phyloP scores from a whole-genome alignment of 495 filamentous ascomycete genomes.

The Melanomma pulvis-pyrius region DNA sequence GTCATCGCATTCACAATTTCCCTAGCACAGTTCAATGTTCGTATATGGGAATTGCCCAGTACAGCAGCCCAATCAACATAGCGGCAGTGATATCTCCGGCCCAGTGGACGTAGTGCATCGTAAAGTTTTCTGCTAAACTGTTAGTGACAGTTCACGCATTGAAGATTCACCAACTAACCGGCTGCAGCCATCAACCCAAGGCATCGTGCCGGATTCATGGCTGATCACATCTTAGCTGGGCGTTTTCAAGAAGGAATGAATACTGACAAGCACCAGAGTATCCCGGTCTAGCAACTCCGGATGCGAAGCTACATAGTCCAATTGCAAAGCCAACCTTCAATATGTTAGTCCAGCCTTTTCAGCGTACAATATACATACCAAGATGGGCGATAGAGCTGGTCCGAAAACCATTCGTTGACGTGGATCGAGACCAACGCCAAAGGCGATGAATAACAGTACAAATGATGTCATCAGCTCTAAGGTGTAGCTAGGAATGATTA shows the following conservation, averaged over 20 bases:
- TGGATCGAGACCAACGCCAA: slow-evolving; percentile 62
- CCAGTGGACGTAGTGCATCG: slow-evolving; percentile 36
- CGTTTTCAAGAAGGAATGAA: background rate
- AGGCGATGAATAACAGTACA: slow-evolving; percentile 44
- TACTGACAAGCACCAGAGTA: slow-evolving; percentile 49
- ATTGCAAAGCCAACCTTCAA: slow-evolving; percentile 53
- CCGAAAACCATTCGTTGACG: slow-evolving; percentile 57
- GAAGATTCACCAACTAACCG: background rate
- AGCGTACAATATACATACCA: slow-evolving; percentile 30
- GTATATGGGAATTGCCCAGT: slow-evolving; percentile 34
- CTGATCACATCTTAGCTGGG: slow-evolving; percentile 6
- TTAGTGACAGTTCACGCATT: background rate
- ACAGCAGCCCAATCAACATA: slow-evolving; percentile 28
- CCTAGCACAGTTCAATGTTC: slow-evolving; percentile 12
- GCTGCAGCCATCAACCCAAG: slow-evolving; percentile 33
- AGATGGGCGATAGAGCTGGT: slow-evolving; percentile 53
- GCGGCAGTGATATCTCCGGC: slow-evolving; percentile 31
- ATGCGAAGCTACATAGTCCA: slow-evolving; percentile 52
- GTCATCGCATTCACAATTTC: too few species aligned
- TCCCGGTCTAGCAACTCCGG: slow-evolving; percentile 50
- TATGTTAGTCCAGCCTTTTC: background rate
- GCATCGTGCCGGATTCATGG: slow-evolving; percentile 35
- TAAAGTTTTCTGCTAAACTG: slow-evolving; percentile 8
- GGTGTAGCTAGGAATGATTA: slow-evolving; percentile 11
- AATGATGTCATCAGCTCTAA: slow-evolving; percentile 29